A percentile compares a stretch with the other conserved stretches of the same genome.
phyloP scores from a whole-genome alignment of 163 green algal species.

The Chlorella variabilis region DNA sequence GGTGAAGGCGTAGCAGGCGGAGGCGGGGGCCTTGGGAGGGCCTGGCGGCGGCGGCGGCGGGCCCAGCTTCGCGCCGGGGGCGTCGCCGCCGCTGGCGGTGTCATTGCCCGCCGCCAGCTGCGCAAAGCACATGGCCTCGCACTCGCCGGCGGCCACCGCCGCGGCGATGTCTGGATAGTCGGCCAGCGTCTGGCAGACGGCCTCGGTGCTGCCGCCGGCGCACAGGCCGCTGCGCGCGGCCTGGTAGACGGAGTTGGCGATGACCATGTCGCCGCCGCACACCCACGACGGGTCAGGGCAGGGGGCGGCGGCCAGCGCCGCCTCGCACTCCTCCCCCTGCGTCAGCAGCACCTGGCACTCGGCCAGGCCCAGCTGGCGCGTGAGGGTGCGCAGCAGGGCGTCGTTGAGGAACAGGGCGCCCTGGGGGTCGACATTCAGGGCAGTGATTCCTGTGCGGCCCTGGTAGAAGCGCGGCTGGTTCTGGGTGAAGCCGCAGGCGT shows the following conservation, averaged over 20 bases:
- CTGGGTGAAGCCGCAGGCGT: neutral
- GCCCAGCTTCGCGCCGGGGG: neutral
- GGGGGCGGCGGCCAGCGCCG: slow-evolving; percentile 15
- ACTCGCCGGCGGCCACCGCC: neutral
- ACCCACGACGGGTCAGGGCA: slow-evolving; percentile 35
- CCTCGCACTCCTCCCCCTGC: slow-evolving; percentile 6
- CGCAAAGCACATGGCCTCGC: slow-evolving; percentile 11
- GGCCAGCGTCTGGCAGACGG: slow-evolving; percentile 10
- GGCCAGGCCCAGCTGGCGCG: slow-evolving; percentile 7
- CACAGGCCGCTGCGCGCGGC: slow-evolving; percentile 27
- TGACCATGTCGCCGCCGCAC: slow-evolving; percentile 21
- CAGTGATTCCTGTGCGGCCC: neutral
- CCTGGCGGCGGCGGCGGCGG: neutral
- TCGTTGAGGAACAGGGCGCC: slow-evolving; percentile 27
- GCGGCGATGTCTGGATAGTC: neutral
- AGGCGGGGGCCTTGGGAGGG: neutral
- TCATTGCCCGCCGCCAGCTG: neutral
- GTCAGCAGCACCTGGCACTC: slow-evolving; percentile 31
- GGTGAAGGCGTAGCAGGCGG: slow-evolving; percentile 13
- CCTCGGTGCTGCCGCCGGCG: neutral
- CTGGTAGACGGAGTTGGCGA: slow-evolving; percentile 24
- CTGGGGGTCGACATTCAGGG: neutral
- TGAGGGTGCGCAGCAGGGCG: slow-evolving; percentile 25
- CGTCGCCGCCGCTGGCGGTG: neutral
- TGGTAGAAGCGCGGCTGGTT: slow-evolving; percentile 20